Base-by-base conservation (phyloP, 352 stramenopile species). In the Globisporangium okanoganense region DNA sequence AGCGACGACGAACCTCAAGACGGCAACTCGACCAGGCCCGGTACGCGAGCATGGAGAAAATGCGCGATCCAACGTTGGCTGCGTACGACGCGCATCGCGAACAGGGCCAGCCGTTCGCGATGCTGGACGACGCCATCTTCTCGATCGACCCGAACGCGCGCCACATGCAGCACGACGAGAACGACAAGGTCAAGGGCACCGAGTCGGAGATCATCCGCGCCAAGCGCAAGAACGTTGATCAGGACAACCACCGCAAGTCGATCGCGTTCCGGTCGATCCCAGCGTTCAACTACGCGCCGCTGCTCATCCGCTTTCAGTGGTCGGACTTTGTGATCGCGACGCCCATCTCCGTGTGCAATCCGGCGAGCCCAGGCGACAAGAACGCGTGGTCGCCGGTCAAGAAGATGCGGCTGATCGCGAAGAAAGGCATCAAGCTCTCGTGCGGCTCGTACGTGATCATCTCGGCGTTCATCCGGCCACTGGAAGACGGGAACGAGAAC, bases 401-500 rank as follows among this genome's bases (percentile, higher is more conserved):
- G 33, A 84, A 74, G 35, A 79, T 88, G 75, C 72, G 70, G 27
- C 38, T 87, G 35, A 49, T 90, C 3, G 63, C 72, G 20, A 90
- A 87, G 66, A 85, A 78, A 64, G 78, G 81, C 1, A 50, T 75
- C 5, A 85, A 77, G 55, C 61, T 90, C 2, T 64, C 81, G 1
- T 88, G 81, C 43, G 70, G 73, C 12, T 81, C 66, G 27, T 90
- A 90, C 49, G 78, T 85, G 45, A 76, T 90, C 54, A 70, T 90
- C 12, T 86, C 78, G 20, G 76, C 80, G 12, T 90, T 90, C 27
- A 78, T 85, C 44, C 75, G 81, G 3, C 77, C 81, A 20, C 70
- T 90, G 0, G 81, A 88, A 50, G 81, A 90, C 48, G 81, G 81
- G 1, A 90, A 90, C 31, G 81, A 90, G 57, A 88, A 83, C 38